Conservation (phyloP, 2,329 filamentous ascomycete genomes). For the Chrysosporium keratinophilum region DNA sequence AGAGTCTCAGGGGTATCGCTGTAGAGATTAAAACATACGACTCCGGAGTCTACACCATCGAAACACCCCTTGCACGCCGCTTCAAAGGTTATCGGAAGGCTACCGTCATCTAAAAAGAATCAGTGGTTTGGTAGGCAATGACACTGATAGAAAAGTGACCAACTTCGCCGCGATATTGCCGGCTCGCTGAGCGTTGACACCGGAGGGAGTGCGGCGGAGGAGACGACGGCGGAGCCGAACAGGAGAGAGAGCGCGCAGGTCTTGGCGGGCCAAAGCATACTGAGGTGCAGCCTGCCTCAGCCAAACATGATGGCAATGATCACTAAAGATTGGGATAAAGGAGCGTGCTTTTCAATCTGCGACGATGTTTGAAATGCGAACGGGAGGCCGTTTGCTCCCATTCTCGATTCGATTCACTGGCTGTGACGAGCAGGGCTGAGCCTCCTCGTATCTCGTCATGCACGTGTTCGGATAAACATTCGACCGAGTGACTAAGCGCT, state of each 20-base stretch:
- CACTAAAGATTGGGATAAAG: not conserved
- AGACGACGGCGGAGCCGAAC: constrained; percentile 2
- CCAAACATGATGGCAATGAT: constrained; percentile 9
- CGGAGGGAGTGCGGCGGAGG: constrained; percentile 5
- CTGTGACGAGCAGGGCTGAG: constrained; percentile 1
- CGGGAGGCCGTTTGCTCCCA: not conserved
- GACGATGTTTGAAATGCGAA: not conserved
- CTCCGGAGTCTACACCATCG: constrained; percentile 9
- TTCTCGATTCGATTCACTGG: not conserved
- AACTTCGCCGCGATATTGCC: constrained; percentile 10
- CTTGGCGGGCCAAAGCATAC: constrained; percentile 16
- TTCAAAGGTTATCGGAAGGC: constrained; percentile 19
- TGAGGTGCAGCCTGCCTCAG: constrained; percentile 10
- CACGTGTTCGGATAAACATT: not conserved
- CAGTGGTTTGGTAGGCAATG: not conserved
- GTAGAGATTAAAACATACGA: constrained; percentile 14
- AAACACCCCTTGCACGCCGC: constrained; percentile 19
- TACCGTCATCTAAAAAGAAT: constrained; percentile 18
- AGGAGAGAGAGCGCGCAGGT: constrained; percentile 8
- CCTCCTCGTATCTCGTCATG: not conserved
- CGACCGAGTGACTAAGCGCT: not conserved
- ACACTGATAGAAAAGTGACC: not conserved
- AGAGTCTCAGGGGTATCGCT: not conserved
- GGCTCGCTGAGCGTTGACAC: not conserved
- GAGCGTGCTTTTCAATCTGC: not conserved